phyloP scores from a whole-genome alignment of 179 eudicot species.

The Amaranthus tricolor region DNA sequence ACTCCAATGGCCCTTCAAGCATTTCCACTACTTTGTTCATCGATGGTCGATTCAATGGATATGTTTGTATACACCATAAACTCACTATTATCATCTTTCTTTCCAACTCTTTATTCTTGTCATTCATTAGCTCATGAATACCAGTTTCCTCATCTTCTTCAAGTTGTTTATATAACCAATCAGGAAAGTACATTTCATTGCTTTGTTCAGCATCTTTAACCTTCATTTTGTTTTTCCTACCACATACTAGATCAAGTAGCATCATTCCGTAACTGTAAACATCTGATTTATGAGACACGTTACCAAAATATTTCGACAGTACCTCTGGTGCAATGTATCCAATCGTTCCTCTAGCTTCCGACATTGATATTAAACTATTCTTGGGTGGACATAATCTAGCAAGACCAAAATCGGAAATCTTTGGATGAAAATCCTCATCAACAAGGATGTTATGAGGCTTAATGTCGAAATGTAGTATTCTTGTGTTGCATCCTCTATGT shows the following conservation, averaged over 20 bases:
- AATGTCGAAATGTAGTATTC: conserved; percentile 10
- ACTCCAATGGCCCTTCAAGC: conserved; percentile 7
- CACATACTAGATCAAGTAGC: conserved; percentile 9
- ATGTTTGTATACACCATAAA: conserved; percentile 12
- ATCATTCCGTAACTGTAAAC: conserved; percentile 16
- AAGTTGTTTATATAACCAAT: conserved; percentile 7
- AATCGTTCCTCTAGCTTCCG: conserved; percentile 7
- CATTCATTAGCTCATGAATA: background rate
- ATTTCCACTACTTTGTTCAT: conserved; percentile 17
- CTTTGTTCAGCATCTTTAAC: background rate
- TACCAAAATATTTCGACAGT: background rate
- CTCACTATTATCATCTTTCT: conserved; percentile 10
- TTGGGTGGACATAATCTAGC: conserved; percentile 16
- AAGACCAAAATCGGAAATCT: conserved; percentile 9
- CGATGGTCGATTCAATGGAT: conserved; percentile 3
- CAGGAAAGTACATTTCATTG: conserved; percentile 2
- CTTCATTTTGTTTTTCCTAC: background rate
- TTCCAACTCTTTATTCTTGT: background rate
- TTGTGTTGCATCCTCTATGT: conserved; percentile 13
- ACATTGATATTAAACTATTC: conserved; percentile 9
- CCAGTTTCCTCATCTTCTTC: background rate
- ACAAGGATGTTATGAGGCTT: conserved; percentile 14
- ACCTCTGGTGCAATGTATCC: conserved; percentile 17
- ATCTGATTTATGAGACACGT: conserved; percentile 11
- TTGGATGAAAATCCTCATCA: conserved; percentile 6